Conservation (phyloP, 2,329 filamentous ascomycete species). For the Aureobasidium sp. region DNA sequence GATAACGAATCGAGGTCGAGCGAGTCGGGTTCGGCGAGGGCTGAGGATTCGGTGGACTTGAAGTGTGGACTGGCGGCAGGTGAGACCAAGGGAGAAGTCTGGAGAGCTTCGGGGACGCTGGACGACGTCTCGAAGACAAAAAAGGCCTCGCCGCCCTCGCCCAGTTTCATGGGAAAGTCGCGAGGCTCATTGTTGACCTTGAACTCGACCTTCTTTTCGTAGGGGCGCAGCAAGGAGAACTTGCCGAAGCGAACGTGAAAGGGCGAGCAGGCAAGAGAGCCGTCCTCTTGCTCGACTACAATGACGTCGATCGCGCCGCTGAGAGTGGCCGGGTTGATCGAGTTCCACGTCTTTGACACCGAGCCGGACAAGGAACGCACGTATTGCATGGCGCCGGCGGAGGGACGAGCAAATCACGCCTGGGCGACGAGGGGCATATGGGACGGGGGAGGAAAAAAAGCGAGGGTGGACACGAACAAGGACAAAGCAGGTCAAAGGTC, state of each 20-base stretch:
- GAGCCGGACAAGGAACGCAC: conserved; percentile 90
- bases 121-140: conserved; percentile 96
- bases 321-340: conserved; percentile 94
- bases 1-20: conserved; percentile 54
- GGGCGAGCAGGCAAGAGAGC: conserved; percentile 77
- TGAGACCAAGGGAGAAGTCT: conserved; percentile 89
- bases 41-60: conserved; percentile 41
- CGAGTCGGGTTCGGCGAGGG: conserved; percentile 61
- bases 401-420: not conserved
- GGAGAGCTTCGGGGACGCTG: conserved; percentile 82
- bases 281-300: conserved; percentile 93
- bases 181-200: conserved; percentile 87
- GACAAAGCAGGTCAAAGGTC: conserved; percentile 7
- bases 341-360: conserved; percentile 98
- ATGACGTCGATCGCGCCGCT: conserved; percentile 99
- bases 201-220: conserved; percentile 98
- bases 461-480: conserved; percentile 1
- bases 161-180: conserved; percentile 95
- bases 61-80: conserved; percentile 73
- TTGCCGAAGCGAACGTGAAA: conserved; percentile 99
- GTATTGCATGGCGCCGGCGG: conserved; percentile 75
- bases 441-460: conserved; percentile 4
- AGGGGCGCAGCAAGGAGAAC: conserved; percentile 89
- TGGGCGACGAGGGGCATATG: not conserved
- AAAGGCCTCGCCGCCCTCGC: conserved; percentile 95